Base-by-base conservation (phyloP, 805 yeast species). In the Kazachstania kunashirensis region DNA sequence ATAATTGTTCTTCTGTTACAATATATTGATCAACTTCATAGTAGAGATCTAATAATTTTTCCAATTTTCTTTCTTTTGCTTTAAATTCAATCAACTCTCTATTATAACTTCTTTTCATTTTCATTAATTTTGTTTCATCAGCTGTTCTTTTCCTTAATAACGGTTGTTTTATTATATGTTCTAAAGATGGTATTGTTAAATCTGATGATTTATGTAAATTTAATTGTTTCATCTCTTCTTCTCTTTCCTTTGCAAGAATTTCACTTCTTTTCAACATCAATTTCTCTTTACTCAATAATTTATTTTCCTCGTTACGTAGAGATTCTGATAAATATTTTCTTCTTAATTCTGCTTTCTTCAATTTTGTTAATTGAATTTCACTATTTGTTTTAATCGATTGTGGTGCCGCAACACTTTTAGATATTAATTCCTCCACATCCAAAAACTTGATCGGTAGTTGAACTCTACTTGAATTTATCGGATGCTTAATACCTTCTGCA, bases 151-250 rank as follows among this genome's bases (percentile, higher is more conserved):
- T 72, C 52, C 81, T 71, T 67, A 88, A 73, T 42, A 85, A 62
- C 12, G 89, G 83, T 2, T 83, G 84, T 16, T 70, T 57, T 42
- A 84, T 59, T 44, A 76, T 68, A 26, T 71, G 67, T 49, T 80
- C 85, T 39, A 86, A 66, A 2, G 95, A 81, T 32, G 96, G 96
- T 34, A 84, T 65, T 1, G 95, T 84, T 50, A 79, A 70, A 49
- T 67, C 64, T 18, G 63, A 58, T 5, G 59, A 43, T 29, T 47
- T 56, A 12, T 36, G 35, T 26, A 49, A 40, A 19, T 51, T 43
- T 15, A 53, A 28, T 19, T 43, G 33, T 23, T 49, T 52, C 36
- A 57, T 47, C 32, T 54, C 57, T 42, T 55, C 61, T 45, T 53
- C 54, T 15, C 58, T 67, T 30, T 62, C 52, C 24, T 48, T 45